Conservation (phyloP, 75 land plant species). For the Larix kaempferi region DNA sequence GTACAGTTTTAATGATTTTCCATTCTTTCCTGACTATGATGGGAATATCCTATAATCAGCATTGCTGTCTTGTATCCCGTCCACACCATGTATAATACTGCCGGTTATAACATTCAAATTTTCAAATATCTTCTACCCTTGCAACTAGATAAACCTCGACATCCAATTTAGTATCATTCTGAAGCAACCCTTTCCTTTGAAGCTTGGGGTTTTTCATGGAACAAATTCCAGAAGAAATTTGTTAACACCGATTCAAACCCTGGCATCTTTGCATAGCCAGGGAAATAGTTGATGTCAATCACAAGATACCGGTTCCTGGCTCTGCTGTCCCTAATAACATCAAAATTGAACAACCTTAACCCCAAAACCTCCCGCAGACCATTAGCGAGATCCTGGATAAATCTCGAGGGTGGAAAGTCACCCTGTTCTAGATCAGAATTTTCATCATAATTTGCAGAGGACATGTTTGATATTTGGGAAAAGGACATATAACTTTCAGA, state of each 20-base stretch:
- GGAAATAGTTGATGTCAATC: conserved; percentile 74
- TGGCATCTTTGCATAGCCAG: conserved; percentile 71
- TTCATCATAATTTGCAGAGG: conserved; percentile 15
- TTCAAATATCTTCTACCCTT: too few species aligned
- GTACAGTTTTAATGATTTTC: too few species aligned
- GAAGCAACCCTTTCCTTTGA: too few species aligned
- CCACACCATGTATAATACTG: too few species aligned
- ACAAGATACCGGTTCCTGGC: conserved; percentile 36
- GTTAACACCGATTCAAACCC: conserved; percentile 45
- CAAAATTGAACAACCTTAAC: conserved; percentile 57
- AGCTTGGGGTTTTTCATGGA: too few species aligned
- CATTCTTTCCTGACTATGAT: too few species aligned
- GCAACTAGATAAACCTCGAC: too few species aligned
- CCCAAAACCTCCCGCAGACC: conserved; percentile 41
- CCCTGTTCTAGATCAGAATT: conserved; percentile 19
- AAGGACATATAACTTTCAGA: conserved; percentile 30
- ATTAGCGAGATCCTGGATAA: conserved; percentile 38
- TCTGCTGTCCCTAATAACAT: conserved; percentile 41
- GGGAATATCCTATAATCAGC: too few species aligned
- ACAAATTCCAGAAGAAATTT: conserved; percentile 35
- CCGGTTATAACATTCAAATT: too few species aligned
- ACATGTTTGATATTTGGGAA: conserved; percentile 56
- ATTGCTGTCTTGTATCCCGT: too few species aligned
- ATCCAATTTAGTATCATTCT: too few species aligned
- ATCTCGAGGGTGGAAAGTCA: conserved; percentile 41